Conservation (phyloP, 208 protist genomes). For the Leishmania aethiopica region DNA sequence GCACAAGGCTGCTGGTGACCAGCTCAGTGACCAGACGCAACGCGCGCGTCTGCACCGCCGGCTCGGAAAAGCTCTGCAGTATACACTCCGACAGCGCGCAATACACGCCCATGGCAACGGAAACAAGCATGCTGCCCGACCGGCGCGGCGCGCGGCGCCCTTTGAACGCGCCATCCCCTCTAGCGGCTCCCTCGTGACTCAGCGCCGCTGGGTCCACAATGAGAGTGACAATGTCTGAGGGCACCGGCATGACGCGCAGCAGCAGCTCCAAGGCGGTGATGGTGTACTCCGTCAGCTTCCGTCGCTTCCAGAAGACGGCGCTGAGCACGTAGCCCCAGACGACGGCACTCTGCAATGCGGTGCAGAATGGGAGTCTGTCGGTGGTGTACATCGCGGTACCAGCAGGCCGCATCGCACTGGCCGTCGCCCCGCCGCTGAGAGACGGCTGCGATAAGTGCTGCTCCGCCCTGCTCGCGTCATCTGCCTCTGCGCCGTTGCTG, state of each 20-base stretch:
- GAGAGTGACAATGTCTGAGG: slow-evolving; percentile 34
- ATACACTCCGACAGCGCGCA: slow-evolving; percentile 47
- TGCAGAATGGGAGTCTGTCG: slow-evolving; percentile 13
- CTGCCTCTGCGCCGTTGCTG: not conserved
- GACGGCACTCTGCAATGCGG: slow-evolving; percentile 13
- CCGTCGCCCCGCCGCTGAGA: not conserved
- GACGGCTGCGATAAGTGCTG: slow-evolving; percentile 12
- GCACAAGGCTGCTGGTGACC: slow-evolving; percentile 12
- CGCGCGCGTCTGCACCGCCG: slow-evolving; percentile 38
- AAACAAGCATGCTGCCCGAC: slow-evolving; percentile 16
- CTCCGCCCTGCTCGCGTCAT: not conserved
- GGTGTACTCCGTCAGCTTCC: slow-evolving; percentile 43
- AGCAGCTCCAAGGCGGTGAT: slow-evolving; percentile 49
- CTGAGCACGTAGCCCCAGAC: slow-evolving; percentile 56
- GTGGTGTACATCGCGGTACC: not conserved
- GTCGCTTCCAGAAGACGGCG: slow-evolving; percentile 55
- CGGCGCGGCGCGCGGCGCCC: slow-evolving; percentile 7
- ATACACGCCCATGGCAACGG: slow-evolving; percentile 28
- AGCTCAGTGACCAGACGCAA: slow-evolving; percentile 45
- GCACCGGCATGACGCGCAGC: slow-evolving; percentile 32
- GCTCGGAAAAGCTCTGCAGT: slow-evolving; percentile 36
- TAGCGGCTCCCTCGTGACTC: not conserved
- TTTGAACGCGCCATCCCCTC: not conserved
- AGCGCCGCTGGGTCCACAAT: slow-evolving; percentile 31
- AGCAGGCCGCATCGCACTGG: not conserved